Evolutionary conservation across 1,284 basidiomycete genomes (phyloP), one percentile per base, ranked within the genome.

Genomic region (Microbotryomycetes sp.): DNA sequence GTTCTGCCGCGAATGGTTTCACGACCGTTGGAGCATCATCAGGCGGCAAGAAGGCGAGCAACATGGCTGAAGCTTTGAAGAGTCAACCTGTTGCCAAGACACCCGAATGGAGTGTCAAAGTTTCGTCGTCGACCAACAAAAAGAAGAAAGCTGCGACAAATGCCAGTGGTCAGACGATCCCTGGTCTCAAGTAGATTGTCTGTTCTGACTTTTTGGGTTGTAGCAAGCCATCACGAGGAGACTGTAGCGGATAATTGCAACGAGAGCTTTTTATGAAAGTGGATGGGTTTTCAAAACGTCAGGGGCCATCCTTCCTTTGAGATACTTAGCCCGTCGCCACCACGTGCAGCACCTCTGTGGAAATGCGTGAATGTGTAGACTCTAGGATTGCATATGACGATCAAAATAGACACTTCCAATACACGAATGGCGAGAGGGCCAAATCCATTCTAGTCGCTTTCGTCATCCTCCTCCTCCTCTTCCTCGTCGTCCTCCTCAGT

Each of bases 51-150:
- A 58, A 61, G 49, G 49, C 64, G 7, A 25, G 54, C 6, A 63
- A 58, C 25, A 69, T 69, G 65, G 67, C 71, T 1, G 62, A 67
- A n/a, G 68, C 70, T 6, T 58, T 73, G 19, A 66, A 65, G 25
- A 49, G 48, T 7, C 52, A 57, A 26, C 58, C 58, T 9, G 57
- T 53, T 45, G 56, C 59, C 3, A 67, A 68, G 59, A 29, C 56
- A 49, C 56, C 54, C 3, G 67, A 70, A 58, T 63, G 69, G 66
- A 67, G 59, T 49, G 71, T 72, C 60, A 69, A 70, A 62, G 65
- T 71, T 9, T 59, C 64, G 26, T 65, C 60, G 3, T 42, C 36
- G 19, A 42, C 36, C 9, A 63, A 63, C n/a, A 71, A 70, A 65
- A 66, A 70, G 60, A 64, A 64, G 55, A 69, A 71, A 60, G 19